A percentile compares a stretch with the other conserved stretches of the same genome.
Evolutionary conservation across 306 rosid genomes (phyloP).

Genomic region (Lupinus albus): DNA sequence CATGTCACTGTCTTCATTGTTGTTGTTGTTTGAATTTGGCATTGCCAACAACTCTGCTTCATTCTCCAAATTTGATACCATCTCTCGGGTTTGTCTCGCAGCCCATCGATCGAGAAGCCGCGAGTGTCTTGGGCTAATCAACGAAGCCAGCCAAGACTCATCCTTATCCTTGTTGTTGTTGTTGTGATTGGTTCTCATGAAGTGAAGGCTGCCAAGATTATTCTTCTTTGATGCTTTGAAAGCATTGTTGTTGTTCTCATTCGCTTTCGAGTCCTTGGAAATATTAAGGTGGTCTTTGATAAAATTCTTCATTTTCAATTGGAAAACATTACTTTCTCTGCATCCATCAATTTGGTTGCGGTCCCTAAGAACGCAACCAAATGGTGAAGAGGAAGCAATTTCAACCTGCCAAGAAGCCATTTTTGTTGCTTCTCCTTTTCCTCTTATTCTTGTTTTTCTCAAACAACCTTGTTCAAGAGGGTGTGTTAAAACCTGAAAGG

Average conservation of each 20-base stretch:
- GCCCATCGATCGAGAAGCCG: slow-evolving; percentile 49
- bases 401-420: slow-evolving; percentile 85
- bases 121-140: slow-evolving; percentile 38
- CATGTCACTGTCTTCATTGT: neutral
- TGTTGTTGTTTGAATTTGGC: neutral
- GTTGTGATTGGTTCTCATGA: neutral
- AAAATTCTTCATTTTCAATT: slow-evolving; percentile 57
- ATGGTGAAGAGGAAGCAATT: slow-evolving; percentile 59
- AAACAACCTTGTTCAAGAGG: slow-evolving; percentile 13
- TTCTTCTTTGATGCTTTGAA: slow-evolving; percentile 25
- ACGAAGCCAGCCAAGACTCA: neutral
- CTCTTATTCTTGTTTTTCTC: neutral
- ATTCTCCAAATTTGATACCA: slow-evolving; percentile 46
- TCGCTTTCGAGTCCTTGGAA: slow-evolving; percentile 43
- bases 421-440: neutral
- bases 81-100: slow-evolving; percentile 39
- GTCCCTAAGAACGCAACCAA: slow-evolving; percentile 71
- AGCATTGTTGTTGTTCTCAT: slow-evolving; percentile 19
- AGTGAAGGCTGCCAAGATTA: slow-evolving; percentile 12
- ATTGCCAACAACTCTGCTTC: slow-evolving; percentile 40
- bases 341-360: slow-evolving; percentile 56
- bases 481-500: slow-evolving; percentile 17
- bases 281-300: slow-evolving; percentile 59
- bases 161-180: neutral
- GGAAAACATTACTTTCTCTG: slow-evolving; percentile 53